Evolutionary conservation across 169 alveolate species (phyloP).

Genomic region (Perkinsus olseni): DNA sequence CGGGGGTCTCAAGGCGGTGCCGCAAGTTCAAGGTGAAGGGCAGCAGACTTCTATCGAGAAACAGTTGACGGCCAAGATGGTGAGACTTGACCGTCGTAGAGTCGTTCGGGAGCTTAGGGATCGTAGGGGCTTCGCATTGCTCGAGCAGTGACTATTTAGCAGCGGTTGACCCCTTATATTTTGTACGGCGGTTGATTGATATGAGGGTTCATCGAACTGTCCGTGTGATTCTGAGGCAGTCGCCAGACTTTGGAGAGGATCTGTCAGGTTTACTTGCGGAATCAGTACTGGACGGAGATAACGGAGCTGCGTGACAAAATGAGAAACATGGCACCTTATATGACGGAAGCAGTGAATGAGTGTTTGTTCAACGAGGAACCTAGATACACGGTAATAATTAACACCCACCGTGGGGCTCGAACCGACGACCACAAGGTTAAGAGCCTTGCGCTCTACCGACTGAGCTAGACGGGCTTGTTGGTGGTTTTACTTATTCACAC

Average conservation of each 20-base stretch:
- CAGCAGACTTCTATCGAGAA: background rate
- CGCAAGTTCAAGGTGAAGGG: background rate
- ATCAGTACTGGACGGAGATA: background rate
- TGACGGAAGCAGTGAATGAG: background rate
- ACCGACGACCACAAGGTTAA: conserved; percentile 98
- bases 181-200: too few relatives aligned
- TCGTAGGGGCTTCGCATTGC: too few relatives aligned
- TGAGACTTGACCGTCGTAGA: background rate
- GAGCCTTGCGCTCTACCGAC: conserved; percentile 99
- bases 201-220: too few relatives aligned
- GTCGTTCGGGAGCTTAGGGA: too few relatives aligned
- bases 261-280: background rate
- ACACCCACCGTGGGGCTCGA: conserved; percentile 84
- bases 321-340: background rate
- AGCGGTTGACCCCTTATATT: too few relatives aligned
- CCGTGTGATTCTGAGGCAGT: background rate
- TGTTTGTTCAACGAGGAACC: background rate
- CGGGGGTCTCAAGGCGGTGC: background rate
- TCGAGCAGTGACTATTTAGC: too few relatives aligned
- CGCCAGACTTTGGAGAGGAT: background rate
- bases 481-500: background rate
- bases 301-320: background rate
- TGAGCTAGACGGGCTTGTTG: conserved; percentile 92
- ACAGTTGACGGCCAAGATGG: background rate
- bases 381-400: background rate